These are phyloP conservation scores for Penicillium cosmopolitanum DNA, from an alignment of 495 filamentous ascomycete genomes.

Conservation along the genomic window DNA sequence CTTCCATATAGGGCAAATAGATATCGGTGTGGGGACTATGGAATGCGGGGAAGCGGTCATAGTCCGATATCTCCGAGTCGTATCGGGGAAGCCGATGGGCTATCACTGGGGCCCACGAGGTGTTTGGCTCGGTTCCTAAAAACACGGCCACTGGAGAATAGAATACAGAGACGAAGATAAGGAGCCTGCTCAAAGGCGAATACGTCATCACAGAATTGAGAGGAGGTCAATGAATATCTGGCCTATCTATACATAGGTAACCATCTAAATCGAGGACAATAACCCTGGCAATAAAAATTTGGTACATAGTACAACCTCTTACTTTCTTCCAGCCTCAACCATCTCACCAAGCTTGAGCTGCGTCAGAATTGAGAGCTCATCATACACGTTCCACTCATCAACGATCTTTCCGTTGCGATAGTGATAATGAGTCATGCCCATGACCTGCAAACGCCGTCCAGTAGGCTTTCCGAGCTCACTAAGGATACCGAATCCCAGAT, in stretches of 20 bases:
- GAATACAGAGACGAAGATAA: too few relatives aligned
- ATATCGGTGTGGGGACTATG: not conserved
- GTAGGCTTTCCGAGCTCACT: conserved; percentile 10
- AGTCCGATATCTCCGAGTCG: not conserved
- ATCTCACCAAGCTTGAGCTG: conserved; percentile 10
- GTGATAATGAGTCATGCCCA: conserved; percentile 11
- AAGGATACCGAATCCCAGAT: conserved; percentile 3
- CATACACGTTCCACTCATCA: conserved; percentile 13
- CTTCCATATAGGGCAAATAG: not conserved
- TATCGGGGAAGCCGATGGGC: not conserved
- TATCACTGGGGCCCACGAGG: not conserved
- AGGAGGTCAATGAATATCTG: too few relatives aligned
- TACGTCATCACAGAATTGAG: too few relatives aligned
- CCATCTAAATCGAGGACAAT: not conserved
- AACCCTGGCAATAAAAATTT: not conserved
- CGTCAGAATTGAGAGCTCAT: conserved; percentile 9
- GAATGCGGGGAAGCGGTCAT: not conserved
- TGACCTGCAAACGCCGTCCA: conserved; percentile 7
- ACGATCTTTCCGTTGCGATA: conserved; percentile 8
- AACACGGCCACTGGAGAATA: too few relatives aligned
- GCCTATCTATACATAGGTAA: not conserved
- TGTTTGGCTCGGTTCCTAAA: not conserved
- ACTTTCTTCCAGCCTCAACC: conserved; percentile 5
- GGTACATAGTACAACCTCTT: not conserved
- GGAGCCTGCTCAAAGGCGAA: too few relatives aligned